Base-by-base conservation (phyloP, 495 filamentous ascomycete genomes). In the Peziza echinospora region DNA sequence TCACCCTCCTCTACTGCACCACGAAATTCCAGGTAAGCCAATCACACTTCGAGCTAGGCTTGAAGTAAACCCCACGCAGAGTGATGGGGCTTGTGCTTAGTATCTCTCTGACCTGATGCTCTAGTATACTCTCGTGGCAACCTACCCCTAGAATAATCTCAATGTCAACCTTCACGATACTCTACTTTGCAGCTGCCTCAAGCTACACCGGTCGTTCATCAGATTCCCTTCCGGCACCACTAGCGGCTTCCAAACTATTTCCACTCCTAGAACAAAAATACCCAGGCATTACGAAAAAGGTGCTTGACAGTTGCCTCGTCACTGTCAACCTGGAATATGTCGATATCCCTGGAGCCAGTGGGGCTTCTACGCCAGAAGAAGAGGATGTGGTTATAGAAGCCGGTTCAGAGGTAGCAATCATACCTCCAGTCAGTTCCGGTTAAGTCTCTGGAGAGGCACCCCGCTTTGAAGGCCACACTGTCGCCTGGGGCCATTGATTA, bases 361-460 rank as follows among this genome's bases (percentile, higher is more conserved):
- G 63, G 5, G 62, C 63, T 22, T 64, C 62, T 24, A 60, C 59
- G 10, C 62, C 56, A 13, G 61, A 64, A 37, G 54, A 60, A 19
- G 59, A 59, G 0, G 57, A 60, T 26, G 54, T 62, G 5, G 60
- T 77, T 39, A 82, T 97, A 49, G 56, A 77, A 47, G 72, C 68
- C 19, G 86, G 84, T 16, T 82, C 89, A 53, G 89, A 97, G 63
- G 84, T 96, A 41, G 91, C 80, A 9, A 78, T 97, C 41, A 94
- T 97, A 50, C 89, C 89, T 24, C 89, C 89, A n/a, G 89, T 96
- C 44, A 96, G 89, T 67, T 82, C 80, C 28, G 82, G 83, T 19
- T 78, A 55, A 58, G 44, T 21, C n/a, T 21, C 6, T 42, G 40
- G 26, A 34, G 8, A 34, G 8, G n/a, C n/a, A n/a, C n/a, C n/a